Evolutionary conservation across 2,329 filamentous ascomycete genomes (phyloP).

Genomic region (Escovopsis weberi): DNA sequence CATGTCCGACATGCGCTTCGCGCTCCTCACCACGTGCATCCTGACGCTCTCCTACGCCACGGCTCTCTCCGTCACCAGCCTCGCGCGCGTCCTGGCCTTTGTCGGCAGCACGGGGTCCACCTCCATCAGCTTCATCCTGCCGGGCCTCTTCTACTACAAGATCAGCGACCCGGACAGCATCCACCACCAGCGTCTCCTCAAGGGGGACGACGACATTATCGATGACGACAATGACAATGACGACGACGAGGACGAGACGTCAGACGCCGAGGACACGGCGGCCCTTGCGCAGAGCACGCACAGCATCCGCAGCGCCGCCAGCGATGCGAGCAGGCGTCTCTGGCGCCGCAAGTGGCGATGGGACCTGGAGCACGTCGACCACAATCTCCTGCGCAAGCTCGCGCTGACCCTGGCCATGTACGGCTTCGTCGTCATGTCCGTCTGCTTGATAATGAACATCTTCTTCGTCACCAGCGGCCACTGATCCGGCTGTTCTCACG

Average conservation of each 20-base stretch:
- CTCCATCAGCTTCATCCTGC: constrained; percentile 91
- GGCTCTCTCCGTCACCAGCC: constrained; percentile 77
- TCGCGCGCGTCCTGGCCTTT: constrained; percentile 86
- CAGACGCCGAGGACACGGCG: constrained; percentile 34
- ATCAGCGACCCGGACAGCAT: constrained; percentile 81
- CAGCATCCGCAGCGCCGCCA: constrained; percentile 24
- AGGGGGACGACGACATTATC: constrained; percentile 86
- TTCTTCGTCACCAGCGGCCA: constrained; percentile 53
- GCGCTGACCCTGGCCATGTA: constrained; percentile 69
- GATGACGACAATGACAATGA: no score
- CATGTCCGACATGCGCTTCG: constrained; percentile 82
- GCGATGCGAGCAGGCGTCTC: constrained; percentile 27
- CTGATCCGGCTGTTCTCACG: no score
- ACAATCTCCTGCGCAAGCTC: constrained; percentile 52
- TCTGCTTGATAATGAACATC: constrained; percentile 74
- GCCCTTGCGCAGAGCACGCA: constrained; percentile 30
- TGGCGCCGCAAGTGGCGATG: constrained; percentile 43
- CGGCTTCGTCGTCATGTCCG: constrained; percentile 74
- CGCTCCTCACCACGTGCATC: constrained; percentile 73
- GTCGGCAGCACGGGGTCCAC: constrained; percentile 91
- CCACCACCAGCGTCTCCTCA: constrained; percentile 73
- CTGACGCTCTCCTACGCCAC: constrained; percentile 74
- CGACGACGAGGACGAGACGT: constrained; percentile 38
- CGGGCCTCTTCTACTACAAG: constrained; percentile 96
- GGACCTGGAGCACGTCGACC: constrained; percentile 49